Conservation (phyloP, 352 stramenopile species). For the Poterioochromonas sp. region DNA sequence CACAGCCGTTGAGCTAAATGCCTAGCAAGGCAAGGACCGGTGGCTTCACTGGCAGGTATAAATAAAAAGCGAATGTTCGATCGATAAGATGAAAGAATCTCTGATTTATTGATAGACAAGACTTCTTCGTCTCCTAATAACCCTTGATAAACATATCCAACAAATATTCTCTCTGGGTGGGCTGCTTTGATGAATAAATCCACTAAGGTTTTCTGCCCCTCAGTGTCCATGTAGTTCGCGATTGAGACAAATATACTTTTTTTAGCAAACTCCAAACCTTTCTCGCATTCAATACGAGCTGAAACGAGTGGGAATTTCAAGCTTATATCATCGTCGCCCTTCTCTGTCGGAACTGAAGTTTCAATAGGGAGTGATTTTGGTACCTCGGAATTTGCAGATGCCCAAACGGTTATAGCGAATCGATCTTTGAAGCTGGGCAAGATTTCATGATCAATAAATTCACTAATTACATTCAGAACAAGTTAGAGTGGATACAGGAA, state of each 20-base stretch:
- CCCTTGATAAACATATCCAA: slow-evolving; percentile 75
- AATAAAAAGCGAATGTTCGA: slow-evolving; percentile 34
- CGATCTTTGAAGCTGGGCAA: slow-evolving; percentile 64
- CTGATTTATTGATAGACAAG: slow-evolving; percentile 29
- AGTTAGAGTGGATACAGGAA: neutral
- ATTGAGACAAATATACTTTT: slow-evolving; percentile 84
- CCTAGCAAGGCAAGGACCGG: slow-evolving; percentile 76
- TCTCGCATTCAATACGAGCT: no score
- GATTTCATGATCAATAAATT: slow-evolving; percentile 76
- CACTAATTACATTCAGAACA: slow-evolving; percentile 44
- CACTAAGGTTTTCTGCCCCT: slow-evolving; percentile 69
- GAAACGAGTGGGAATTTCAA: neutral
- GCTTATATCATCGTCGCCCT: slow-evolving; percentile 37
- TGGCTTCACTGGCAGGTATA: slow-evolving; percentile 63
- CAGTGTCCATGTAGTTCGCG: slow-evolving; percentile 78
- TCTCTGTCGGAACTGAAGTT: neutral
- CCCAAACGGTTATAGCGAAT: slow-evolving; percentile 84
- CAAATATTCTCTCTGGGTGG: slow-evolving; percentile 57
- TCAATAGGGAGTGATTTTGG: neutral
- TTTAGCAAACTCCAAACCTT: slow-evolving; percentile 22
- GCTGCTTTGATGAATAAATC: slow-evolving; percentile 57
- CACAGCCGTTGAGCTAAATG: slow-evolving; percentile 64
- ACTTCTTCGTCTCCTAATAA: neutral
- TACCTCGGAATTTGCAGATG: slow-evolving; percentile 54
- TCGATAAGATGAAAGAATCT: neutral